A percentile compares a stretch with the other conserved stretches of the same genome.
Conservation (phyloP, 2,329 filamentous ascomycete genomes). For the Sarocladiaceae sp. region DNA sequence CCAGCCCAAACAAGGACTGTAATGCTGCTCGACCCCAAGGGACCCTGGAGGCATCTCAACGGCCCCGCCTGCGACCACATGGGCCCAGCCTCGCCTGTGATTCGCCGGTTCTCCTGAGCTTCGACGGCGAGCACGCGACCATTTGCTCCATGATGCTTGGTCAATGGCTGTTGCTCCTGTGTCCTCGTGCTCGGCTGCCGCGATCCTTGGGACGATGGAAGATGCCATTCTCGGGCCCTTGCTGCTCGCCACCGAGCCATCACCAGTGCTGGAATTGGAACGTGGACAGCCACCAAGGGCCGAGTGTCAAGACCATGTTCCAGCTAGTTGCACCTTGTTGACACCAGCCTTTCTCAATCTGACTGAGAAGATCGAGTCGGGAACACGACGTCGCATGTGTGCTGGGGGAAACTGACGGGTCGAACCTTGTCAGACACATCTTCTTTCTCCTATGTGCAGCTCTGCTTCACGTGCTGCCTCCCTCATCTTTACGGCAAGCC, state of each 20-base stretch:
- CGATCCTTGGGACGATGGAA: neutral
- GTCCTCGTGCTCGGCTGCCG: slow-evolving; percentile 2
- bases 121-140: slow-evolving; percentile 35
- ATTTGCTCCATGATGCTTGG: slow-evolving; percentile 40
- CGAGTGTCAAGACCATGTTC: neutral
- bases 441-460: neutral
- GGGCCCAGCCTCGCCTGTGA: slow-evolving; percentile 26
- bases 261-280: neutral
- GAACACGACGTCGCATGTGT: neutral
- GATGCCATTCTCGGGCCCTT: neutral
- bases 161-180: slow-evolving; percentile 21
- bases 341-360: neutral
- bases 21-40: neutral
- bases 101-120: slow-evolving; percentile 21
- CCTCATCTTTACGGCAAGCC: neutral
- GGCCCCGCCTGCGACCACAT: slow-evolving; percentile 24
- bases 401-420: neutral
- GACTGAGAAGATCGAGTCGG: neutral
- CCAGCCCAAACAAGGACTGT: neutral
- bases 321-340: neutral
- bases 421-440: slow-evolving; percentile 6
- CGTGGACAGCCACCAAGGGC: slow-evolving; percentile 5
- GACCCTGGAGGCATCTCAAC: slow-evolving; percentile 1
- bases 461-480: slow-evolving; percentile 8
- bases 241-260: slow-evolving; percentile 2